Conservation (phyloP, 1,284 basidiomycete species). For the Meira nashicola region DNA sequence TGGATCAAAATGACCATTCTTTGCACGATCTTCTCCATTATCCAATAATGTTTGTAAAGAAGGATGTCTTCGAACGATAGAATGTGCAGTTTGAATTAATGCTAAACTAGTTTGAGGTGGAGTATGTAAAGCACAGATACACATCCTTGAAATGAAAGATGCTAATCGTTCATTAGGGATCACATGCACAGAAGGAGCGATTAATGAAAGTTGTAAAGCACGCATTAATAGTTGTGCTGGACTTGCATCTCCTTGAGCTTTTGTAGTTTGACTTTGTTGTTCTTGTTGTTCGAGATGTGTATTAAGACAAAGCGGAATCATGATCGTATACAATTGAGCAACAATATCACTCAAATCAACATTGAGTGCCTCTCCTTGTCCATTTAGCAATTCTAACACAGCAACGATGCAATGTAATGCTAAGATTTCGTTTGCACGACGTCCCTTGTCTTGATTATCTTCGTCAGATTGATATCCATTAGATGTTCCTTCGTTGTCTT, state of each 20-base stretch:
- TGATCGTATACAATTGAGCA: constrained; percentile 65
- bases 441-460: constrained; percentile 3
- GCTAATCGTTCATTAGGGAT: constrained; percentile 72
- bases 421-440: background rate
- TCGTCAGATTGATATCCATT: background rate
- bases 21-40: constrained; percentile 70
- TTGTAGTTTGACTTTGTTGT: constrained; percentile 21
- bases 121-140: constrained; percentile 73
- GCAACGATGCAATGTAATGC: constrained; percentile 80
- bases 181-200: constrained; percentile 57
- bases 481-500: background rate
- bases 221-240: constrained; percentile 72
- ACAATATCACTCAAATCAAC: constrained; percentile 90
- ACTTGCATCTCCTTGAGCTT: background rate
- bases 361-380: constrained; percentile 96
- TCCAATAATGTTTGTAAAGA: constrained; percentile 77
- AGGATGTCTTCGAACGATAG: constrained; percentile 69
- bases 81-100: constrained; percentile 67
- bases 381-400: constrained; percentile 89
- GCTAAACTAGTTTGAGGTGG: constrained; percentile 65
- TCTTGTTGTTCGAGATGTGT: constrained; percentile 56
- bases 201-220: constrained; percentile 73
- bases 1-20: constrained; percentile 11
- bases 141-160: constrained; percentile 84
- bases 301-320: constrained; percentile 57